These are phyloP conservation scores for Prunus mume DNA, from an alignment of 306 rosid species.

Conservation along the genomic window DNA sequence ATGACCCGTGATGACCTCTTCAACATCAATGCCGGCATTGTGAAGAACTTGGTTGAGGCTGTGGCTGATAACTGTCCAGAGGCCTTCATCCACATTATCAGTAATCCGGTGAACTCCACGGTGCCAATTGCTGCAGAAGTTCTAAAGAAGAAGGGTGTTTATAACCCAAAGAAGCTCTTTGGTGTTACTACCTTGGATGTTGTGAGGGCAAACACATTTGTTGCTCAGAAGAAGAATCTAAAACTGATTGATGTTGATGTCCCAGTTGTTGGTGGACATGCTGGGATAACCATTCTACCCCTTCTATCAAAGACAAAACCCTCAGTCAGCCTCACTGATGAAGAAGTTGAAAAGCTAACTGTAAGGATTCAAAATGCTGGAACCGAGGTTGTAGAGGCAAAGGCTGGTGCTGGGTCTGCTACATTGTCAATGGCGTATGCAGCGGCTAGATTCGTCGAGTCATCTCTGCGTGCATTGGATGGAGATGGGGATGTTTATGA, in stretches of 20 bases:
- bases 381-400: constrained; percentile 97
- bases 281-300: constrained; percentile 93
- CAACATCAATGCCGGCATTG: constrained; percentile 93
- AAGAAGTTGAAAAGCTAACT: constrained; percentile 72
- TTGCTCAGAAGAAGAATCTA: constrained; percentile 87
- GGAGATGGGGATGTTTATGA: constrained; percentile 96
- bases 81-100: constrained; percentile 85
- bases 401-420: constrained; percentile 98
- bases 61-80: constrained; percentile 93
- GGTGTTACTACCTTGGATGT: constrained; percentile 96
- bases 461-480: constrained; percentile 89
- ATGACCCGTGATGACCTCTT: constrained; percentile 99
- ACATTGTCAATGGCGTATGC: constrained; percentile 99
- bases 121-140: constrained; percentile 94
- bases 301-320: constrained; percentile 83
- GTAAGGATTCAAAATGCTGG: constrained; percentile 94
- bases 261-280: constrained; percentile 94
- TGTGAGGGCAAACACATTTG: constrained; percentile 97
- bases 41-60: constrained; percentile 73
- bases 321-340: constrained; percentile 62
- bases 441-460: constrained; percentile 95
- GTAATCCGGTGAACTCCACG: constrained; percentile 94
- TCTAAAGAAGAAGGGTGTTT: constrained; percentile 84
- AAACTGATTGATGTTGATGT: constrained; percentile 95
- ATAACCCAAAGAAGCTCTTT: constrained; percentile 89